A percentile compares a stretch with the other conserved stretches of the same genome.
Evolutionary conservation across 148 eudicot species (phyloP).

Genomic region (Diospyros lotus): DNA sequence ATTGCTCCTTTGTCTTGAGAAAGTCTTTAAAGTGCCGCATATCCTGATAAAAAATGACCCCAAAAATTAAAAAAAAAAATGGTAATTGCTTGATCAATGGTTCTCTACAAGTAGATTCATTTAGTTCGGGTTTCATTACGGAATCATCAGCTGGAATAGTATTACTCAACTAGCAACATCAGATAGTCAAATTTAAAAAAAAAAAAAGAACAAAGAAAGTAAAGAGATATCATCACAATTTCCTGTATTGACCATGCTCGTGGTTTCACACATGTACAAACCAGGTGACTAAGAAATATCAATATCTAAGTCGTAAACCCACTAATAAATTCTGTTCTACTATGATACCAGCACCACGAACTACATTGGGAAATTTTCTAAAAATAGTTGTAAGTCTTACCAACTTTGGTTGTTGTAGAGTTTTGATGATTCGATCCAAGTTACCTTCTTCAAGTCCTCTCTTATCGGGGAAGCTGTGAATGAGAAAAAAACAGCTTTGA

Average conservation of each 20-base stretch:
- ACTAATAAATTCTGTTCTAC: not conserved
- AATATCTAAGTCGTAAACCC: not conserved
- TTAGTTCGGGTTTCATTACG: not conserved
- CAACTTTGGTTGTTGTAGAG: slow-evolving; percentile 44
- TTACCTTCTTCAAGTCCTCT: slow-evolving; percentile 35
- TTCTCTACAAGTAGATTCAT: not conserved
- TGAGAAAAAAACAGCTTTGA: not conserved
- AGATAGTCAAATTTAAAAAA: not conserved
- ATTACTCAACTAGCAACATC: not conserved
- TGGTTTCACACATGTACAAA: slow-evolving; percentile 6
- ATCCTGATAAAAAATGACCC: slow-evolving; percentile 37
- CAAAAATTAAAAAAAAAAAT: not conserved
- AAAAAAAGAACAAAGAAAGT: too few species aligned
- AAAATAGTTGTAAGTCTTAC: slow-evolving; percentile 20
- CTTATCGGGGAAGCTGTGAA: slow-evolving; percentile 29
- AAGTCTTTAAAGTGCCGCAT: slow-evolving; percentile 37
- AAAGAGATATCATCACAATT: not conserved
- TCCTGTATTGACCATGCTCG: not conserved
- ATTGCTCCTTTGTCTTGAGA: slow-evolving; percentile 33
- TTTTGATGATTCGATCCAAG: slow-evolving; percentile 31
- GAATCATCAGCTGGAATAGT: not conserved
- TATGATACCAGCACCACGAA: not conserved
- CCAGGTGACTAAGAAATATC: slow-evolving; percentile 16
- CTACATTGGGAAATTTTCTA: not conserved
- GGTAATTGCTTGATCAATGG: not conserved